Evolutionary conservation across 768 basidiomycete species (phyloP), one percentile per base, ranked within the genome.

Genomic region (Cantharellus cinnabarinus): DNA sequence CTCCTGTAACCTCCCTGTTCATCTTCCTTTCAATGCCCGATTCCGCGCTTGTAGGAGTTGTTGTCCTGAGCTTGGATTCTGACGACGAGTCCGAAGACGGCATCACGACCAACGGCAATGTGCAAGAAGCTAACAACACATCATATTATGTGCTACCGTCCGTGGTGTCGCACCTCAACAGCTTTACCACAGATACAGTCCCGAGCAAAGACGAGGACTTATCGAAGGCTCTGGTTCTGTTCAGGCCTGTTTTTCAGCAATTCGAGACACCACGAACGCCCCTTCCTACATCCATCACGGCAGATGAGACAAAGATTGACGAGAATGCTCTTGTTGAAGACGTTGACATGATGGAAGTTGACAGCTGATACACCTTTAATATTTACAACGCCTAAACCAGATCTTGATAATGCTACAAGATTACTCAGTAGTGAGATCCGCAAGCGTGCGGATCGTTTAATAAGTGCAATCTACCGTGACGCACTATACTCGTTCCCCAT

Each of bases 51-150:
- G 4, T 66, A 82, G 82, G 81, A 44, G 81, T 84, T 62, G 73
- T 84, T 38, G 73, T 84, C 41, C 81, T 80, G 29, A 75, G 79
- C 64, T 70, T 82, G 38, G 77, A 78, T 51, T 79, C 75, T 29
- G 72, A 74, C n/a, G 69, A 72, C 58, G 73, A 76, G 20, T 62
- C 58, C 2, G 52, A 50, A 35, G 40, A 56, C 38, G 63, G 59
- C 14, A 10, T 15, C 29, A 7, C 39, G 37, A 10, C 35, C 20
- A 1, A 1, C 44, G 10, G 44, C 10, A 29, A 48, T 29, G 44
- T 48, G 29, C 10, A 54, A 7, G 10, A 10, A 10, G 7, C 7
- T 7, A 37, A 37, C 7, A 37, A 37, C 7, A 7, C 10, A 7
- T 10, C 14, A 10, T 58, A 42, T 7, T 56, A 42, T 34, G 38